Evolutionary conservation across 2,329 filamentous ascomycete species (phyloP).

Genomic region (Fusarium newnesense): DNA sequence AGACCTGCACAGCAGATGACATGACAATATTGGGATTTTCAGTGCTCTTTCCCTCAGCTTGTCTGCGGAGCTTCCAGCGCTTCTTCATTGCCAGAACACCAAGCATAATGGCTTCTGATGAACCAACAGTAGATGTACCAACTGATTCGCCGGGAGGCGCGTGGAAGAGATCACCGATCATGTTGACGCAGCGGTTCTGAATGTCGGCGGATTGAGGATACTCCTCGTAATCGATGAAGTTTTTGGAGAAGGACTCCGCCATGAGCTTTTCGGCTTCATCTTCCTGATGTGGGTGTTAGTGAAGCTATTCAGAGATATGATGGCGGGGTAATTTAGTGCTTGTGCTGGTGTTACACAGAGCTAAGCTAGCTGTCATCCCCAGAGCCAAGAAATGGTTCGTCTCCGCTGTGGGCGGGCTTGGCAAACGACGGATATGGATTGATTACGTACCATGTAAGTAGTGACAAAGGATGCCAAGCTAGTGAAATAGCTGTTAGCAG

Average conservation of each 20-base stretch:
- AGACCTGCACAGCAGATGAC: slow-evolving; percentile 95
- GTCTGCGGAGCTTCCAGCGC: slow-evolving; percentile 88
- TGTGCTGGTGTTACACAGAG: background rate
- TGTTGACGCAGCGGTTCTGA: slow-evolving; percentile 91
- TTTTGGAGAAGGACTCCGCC: slow-evolving; percentile 90
- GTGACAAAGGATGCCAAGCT: slow-evolving; percentile 94
- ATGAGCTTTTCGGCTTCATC: slow-evolving; percentile 97
- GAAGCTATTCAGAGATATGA: slow-evolving; percentile 20
- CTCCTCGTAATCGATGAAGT: slow-evolving; percentile 93
- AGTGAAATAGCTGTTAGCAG: slow-evolving; percentile 4
- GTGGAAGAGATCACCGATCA: slow-evolving; percentile 92
- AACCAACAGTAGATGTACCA: slow-evolving; percentile 89
- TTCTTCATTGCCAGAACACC: slow-evolving; percentile 92
- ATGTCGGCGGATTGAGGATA: slow-evolving; percentile 85
- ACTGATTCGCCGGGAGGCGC: slow-evolving; percentile 77
- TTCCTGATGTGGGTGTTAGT: slow-evolving; percentile 65
- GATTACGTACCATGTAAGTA: slow-evolving; percentile 83
- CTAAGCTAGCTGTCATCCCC: slow-evolving; percentile 1
- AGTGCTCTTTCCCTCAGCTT: slow-evolving; percentile 82
- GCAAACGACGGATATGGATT: slow-evolving; percentile 8
- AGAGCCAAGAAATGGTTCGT: slow-evolving; percentile 30
- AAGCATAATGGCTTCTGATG: slow-evolving; percentile 89
- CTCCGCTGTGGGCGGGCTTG: slow-evolving; percentile 15
- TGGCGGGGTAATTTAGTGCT: slow-evolving; percentile 7
- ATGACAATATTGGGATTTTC: slow-evolving; percentile 93